A percentile compares a stretch with the other conserved stretches of the same genome.
These are phyloP conservation scores for Polygonum aviculare DNA, from an alignment of 148 eudicot genomes.

Conservation along the genomic window DNA sequence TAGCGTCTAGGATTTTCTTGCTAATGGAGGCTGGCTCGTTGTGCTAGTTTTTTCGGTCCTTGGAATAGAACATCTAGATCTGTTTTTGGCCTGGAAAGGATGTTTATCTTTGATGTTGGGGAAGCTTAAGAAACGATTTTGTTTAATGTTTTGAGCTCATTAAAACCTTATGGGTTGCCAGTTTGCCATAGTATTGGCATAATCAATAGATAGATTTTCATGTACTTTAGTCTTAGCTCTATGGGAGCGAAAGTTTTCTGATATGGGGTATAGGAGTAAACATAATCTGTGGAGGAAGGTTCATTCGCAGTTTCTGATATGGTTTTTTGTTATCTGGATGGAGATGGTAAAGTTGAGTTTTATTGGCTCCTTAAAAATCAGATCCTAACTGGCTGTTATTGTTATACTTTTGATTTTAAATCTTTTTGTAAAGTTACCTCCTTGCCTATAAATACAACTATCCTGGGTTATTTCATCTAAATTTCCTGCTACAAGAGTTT, in stretches of 20 bases:
- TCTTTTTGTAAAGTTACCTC: neutral
- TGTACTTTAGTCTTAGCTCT: neutral
- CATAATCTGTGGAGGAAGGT: neutral
- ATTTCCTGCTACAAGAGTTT: neutral
- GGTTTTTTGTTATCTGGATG: neutral
- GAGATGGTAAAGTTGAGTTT: neutral
- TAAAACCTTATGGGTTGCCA: neutral
- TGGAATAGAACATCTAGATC: neutral
- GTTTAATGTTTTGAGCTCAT: neutral
- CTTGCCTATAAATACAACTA: neutral
- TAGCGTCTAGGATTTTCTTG: neutral
- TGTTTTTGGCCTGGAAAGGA: neutral
- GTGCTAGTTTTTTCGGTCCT: neutral
- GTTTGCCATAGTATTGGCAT: neutral
- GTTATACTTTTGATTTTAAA: neutral
- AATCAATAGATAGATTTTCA: neutral
- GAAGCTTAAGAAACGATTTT: neutral
- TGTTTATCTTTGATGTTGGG: neutral
- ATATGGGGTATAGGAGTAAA: neutral
- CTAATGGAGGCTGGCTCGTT: neutral
- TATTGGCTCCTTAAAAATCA: neutral
- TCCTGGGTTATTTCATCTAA: neutral
- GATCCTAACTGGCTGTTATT: neutral
- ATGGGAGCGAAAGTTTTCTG: neutral
- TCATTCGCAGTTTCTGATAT: neutral